A percentile compares a stretch with the other conserved stretches of the same genome.
phyloP scores from a whole-genome alignment of 805 yeast genomes.

The Yamadazyma phyllophila region DNA sequence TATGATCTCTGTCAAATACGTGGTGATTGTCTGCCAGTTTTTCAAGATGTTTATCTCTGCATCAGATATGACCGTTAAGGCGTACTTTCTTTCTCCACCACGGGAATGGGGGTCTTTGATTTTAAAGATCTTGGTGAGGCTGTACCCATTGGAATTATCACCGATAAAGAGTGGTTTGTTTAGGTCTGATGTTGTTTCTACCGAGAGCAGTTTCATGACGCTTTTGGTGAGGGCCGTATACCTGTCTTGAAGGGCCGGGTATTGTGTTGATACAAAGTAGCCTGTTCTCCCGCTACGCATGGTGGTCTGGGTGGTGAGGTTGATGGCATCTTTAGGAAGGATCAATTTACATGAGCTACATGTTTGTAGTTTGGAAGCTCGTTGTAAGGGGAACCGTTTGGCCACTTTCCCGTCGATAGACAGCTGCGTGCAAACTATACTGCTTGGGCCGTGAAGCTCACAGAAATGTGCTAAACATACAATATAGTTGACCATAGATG shows the following conservation, averaged over 20 bases:
- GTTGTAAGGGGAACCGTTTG: constrained; percentile 31
- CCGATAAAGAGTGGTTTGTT: constrained; percentile 63
- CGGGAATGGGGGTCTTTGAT: constrained; percentile 63
- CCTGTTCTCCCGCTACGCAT: constrained; percentile 17
- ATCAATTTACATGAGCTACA: constrained; percentile 62
- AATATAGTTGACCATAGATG: constrained; percentile 37
- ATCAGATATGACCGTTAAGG: constrained; percentile 57
- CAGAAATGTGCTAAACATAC: constrained; percentile 71
- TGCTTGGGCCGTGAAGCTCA: constrained; percentile 73
- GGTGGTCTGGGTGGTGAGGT: constrained; percentile 19
- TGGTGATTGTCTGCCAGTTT: constrained; percentile 52
- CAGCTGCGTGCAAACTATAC: constrained; percentile 60
- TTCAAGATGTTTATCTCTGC: constrained; percentile 50
- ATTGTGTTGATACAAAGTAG: constrained; percentile 54
- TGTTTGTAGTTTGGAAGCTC: constrained; percentile 41
- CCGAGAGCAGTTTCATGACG: constrained; percentile 62
- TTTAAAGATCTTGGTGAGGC: constrained; percentile 60
- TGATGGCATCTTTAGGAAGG: constrained; percentile 39
- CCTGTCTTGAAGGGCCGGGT: constrained; percentile 47
- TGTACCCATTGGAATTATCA: constrained; percentile 58
- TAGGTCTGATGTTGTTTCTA: constrained; percentile 61
- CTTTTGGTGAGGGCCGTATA: constrained; percentile 57
- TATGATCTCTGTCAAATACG: constrained; percentile 29
- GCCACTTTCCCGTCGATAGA: constrained; percentile 17
- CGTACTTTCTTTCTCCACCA: constrained; percentile 70